These are phyloP conservation scores for Emergomyces pasteurianus DNA, from an alignment of 2,329 filamentous ascomycete genomes.

Conservation along the genomic window DNA sequence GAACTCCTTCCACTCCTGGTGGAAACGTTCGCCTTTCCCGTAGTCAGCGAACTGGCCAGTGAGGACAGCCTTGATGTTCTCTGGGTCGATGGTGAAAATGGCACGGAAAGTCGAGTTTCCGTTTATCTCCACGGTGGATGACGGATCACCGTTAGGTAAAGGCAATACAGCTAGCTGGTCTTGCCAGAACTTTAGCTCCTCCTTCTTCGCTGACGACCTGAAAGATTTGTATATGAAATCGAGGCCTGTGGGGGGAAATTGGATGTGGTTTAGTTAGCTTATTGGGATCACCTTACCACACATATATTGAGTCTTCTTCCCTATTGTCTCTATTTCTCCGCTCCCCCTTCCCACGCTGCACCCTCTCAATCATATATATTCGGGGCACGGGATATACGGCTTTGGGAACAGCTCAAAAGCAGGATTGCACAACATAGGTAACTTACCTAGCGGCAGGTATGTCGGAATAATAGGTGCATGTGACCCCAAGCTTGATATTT, in stretches of 20 bases:
- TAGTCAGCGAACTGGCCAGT: constrained; percentile 77
- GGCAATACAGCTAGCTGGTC: constrained; percentile 34
- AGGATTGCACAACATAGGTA: neutral
- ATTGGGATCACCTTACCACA: neutral
- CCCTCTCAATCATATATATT: neutral
- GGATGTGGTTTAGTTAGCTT: constrained; percentile 5
- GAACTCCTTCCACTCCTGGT: constrained; percentile 63
- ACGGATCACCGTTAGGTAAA: constrained; percentile 35
- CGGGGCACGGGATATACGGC: neutral
- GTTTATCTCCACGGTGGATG: constrained; percentile 52
- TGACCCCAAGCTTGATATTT: constrained; percentile 23
- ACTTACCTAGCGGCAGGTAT: constrained; percentile 26
- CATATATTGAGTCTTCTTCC: neutral
- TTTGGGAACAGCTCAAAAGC: neutral
- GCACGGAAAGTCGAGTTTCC: constrained; percentile 35
- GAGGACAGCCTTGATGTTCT: constrained; percentile 86
- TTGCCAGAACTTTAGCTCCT: constrained; percentile 52
- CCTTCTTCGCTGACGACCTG: constrained; percentile 39
- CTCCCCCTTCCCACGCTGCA: neutral
- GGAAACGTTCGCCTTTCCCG: constrained; percentile 66
- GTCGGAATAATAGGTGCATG: constrained; percentile 24
- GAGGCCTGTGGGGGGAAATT: constrained; percentile 43
- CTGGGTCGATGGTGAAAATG: constrained; percentile 67
- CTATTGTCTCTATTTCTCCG: neutral
- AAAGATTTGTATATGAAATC: constrained; percentile 53